These are phyloP conservation scores for Avena atlantica DNA, from an alignment of 176 grass and related monocot genomes.

Conservation along the genomic window DNA sequence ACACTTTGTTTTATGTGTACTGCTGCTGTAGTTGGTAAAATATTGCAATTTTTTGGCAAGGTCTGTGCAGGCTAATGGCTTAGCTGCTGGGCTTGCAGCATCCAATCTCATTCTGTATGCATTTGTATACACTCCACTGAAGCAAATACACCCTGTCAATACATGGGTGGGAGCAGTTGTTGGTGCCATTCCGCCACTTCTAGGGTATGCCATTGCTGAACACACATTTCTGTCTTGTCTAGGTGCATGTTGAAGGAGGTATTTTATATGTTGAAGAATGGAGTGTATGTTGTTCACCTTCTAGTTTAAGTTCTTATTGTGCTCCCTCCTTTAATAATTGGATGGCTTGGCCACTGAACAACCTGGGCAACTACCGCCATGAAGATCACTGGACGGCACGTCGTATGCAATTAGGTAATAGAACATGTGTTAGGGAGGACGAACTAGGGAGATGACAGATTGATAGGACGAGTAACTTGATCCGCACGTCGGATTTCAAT, in stretches of 20 bases:
- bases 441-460: background rate
- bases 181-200: slow-evolving; percentile 97
- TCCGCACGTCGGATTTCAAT: background rate
- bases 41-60: slow-evolving; percentile 60
- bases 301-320: slow-evolving; percentile 15
- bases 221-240: slow-evolving; percentile 7
- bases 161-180: slow-evolving; percentile 99
- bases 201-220: slow-evolving; percentile 66
- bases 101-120: slow-evolving; percentile 93
- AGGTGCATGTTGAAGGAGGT: slow-evolving; percentile 29
- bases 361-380: background rate
- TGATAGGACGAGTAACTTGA: background rate
- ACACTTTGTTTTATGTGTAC: slow-evolving; percentile 8
- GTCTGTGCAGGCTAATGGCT: slow-evolving; percentile 85
- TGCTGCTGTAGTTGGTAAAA: slow-evolving; percentile 24
- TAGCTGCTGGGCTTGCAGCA: slow-evolving; percentile 86
- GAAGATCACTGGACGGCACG: background rate
- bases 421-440: background rate
- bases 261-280: slow-evolving; percentile 1
- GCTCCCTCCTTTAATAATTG: slow-evolving; percentile 3
- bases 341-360: slow-evolving; percentile 3
- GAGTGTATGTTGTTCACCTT: slow-evolving; percentile 37
- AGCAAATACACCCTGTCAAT: slow-evolving; percentile 98
- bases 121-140: slow-evolving; percentile 97
- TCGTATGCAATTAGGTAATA: background rate